Evolutionary conservation across 441 rosid species (phyloP), one percentile per base, ranked within the genome.

Genomic region (Erodium moschatum): DNA sequence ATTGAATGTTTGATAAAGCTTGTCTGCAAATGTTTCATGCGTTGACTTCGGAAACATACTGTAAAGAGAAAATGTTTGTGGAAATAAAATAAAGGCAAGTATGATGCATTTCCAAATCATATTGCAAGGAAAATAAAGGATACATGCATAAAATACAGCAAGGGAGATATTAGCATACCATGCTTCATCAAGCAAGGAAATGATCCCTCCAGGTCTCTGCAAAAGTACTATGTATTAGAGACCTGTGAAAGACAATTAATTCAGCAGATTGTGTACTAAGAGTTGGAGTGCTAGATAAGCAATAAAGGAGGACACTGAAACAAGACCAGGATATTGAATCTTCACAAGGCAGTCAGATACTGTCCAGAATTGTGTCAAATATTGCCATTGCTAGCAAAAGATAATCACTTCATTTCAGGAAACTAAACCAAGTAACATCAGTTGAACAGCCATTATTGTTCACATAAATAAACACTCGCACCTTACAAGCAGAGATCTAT

Each of bases 41-140:
- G 99, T 95, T 52, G 99, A 90, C 84, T 91, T 94, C n/a, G 99
- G 99, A 79, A 95, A 95, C 99, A 91, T 95, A 75, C 97, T 95
- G 89, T 68, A 84, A 78, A 70, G 18, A 48, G 15, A 46, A 67
- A 65, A 58, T 16, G 21, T 61, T 61, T 29, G 38, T 27, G 19
- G 18, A 71, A 24, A 66, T 52, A 19, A 31, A 24, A 66, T n/a
- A 31, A 27, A 66, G 44, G 67, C 46, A 54, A 29, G 44, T 40
- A 27, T 27, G 50, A 20, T 60, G 64, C 15, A 21, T 21, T 60
- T 60, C 64, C 12, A 24, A 21, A 20, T 60, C 15, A 60, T 20
- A 19, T 64, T 11, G 66, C 38, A 33, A 54, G 54, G 44, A 66
- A 69, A 69, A 20, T 60, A 54, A 67, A 61, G 19, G 58, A 65